Percentiles rank a stretch among this genome's conserved stretches.
phyloP scores from a whole-genome alignment of 345 rosid genomes.

The Brassica incana region DNA sequence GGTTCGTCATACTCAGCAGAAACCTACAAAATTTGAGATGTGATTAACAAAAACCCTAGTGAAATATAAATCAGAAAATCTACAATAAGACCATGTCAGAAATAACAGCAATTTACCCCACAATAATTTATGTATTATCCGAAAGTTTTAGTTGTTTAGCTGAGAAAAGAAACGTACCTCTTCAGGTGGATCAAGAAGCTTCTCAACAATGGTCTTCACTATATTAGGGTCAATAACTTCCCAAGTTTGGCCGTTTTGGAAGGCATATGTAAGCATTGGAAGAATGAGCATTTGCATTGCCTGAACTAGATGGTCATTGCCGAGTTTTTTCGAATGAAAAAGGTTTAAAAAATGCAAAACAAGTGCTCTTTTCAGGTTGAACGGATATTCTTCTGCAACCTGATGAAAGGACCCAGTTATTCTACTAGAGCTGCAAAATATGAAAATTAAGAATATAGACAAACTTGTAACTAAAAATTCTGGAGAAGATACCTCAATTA shows the following conservation, averaged over 20 bases:
- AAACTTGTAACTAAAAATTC: conserved; percentile 14
- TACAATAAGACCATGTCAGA: not conserved
- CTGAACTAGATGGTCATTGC: conserved; percentile 84
- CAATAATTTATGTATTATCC: conserved; percentile 1
- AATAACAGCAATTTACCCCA: not conserved
- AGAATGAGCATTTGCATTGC: conserved; percentile 99
- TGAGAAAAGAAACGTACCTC: conserved; percentile 54
- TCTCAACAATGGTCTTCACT: conserved; percentile 88
- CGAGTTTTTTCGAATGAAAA: conserved; percentile 86
- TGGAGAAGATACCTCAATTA: conserved; percentile 66
- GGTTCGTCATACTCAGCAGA: conserved; percentile 97
- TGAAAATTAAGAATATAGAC: conserved; percentile 5
- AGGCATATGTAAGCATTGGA: conserved; percentile 94
- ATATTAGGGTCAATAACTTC: conserved; percentile 86
- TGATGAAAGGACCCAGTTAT: conserved; percentile 39
- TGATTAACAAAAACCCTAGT: not conserved
- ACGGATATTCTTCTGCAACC: conserved; percentile 94
- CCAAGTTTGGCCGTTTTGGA: conserved; percentile 86
- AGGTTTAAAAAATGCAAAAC: conserved; percentile 79
- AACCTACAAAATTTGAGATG: conserved; percentile 44
- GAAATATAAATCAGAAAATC: not conserved
- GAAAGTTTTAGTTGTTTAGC: conserved; percentile 14
- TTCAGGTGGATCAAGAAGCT: conserved; percentile 99
- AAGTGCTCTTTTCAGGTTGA: conserved; percentile 71
- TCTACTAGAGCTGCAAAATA: conserved; percentile 23